Conservation (phyloP, 352 stramenopile species). For the Pythium biforme region DNA sequence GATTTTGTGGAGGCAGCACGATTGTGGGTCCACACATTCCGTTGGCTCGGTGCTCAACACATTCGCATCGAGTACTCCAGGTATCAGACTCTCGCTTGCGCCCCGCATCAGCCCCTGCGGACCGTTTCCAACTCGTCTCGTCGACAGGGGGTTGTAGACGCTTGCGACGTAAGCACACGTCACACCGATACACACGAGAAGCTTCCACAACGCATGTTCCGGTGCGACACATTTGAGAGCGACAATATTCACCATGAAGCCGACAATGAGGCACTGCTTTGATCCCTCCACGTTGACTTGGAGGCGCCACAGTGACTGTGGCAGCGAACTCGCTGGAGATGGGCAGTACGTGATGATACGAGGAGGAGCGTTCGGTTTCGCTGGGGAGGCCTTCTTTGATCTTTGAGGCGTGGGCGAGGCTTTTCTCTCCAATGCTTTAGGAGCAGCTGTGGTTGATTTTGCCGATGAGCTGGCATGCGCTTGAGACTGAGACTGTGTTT, state of each 20-base stretch:
- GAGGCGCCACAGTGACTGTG: constrained; percentile 40
- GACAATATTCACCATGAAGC: constrained; percentile 78
- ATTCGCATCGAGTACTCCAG: constrained; percentile 15
- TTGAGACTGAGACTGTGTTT: neutral
- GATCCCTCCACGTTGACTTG: constrained; percentile 57
- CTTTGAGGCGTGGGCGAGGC: neutral
- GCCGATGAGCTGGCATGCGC: neutral
- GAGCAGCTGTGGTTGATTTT: neutral
- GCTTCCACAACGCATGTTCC: constrained; percentile 68
- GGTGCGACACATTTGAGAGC: constrained; percentile 58
- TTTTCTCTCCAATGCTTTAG: neutral
- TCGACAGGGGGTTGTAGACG: constrained; percentile 48
- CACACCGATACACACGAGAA: constrained; percentile 55
- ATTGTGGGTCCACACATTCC: constrained; percentile 40
- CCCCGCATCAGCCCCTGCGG: constrained; percentile 1
- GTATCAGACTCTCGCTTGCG: constrained; percentile 12
- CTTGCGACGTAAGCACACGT: constrained; percentile 44
- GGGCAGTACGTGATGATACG: constrained; percentile 22
- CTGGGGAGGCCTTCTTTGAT: constrained; percentile 14
- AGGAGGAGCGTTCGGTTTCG: constrained; percentile 11
- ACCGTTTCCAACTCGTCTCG: constrained; percentile 1
- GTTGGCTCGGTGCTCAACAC: constrained; percentile 30
- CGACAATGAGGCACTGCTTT: constrained; percentile 73
- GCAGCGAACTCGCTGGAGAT: constrained; percentile 1
- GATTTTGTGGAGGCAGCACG: constrained; percentile 55